Conservation (phyloP, 202 grass and related monocot genomes). For the Bolboschoenoplectus hybrid region DNA sequence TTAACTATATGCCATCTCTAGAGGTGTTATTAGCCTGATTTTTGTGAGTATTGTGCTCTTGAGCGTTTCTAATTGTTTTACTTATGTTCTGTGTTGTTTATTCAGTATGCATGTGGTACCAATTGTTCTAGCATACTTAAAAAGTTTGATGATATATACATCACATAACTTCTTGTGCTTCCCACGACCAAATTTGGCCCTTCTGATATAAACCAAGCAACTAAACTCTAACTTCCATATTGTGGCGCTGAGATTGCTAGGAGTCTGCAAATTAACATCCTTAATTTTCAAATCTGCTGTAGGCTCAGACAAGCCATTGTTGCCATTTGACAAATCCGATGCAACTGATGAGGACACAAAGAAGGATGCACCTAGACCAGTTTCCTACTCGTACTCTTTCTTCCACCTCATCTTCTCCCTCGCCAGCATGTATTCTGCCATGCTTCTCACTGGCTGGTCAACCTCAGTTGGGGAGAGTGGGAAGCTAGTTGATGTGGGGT, state of each 20-base stretch:
- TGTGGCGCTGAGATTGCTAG: background rate
- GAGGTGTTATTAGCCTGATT: background rate
- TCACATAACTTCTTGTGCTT: background rate
- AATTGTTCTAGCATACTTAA: background rate
- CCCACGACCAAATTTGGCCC: background rate
- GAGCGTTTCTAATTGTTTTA: constrained; percentile 20
- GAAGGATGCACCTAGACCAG: constrained; percentile 65
- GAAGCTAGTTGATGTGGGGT: constrained; percentile 90
- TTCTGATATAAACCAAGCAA: background rate
- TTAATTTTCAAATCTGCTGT: background rate
- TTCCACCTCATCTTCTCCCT: constrained; percentile 99
- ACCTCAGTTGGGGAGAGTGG: constrained; percentile 91
- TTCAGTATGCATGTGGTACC: background rate
- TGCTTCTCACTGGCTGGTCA: constrained; percentile 98
- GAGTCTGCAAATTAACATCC: constrained; percentile 15
- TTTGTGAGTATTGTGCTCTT: background rate
- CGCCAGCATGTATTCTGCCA: constrained; percentile 96
- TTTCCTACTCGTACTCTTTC: constrained; percentile 97
- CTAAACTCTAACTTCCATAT: background rate
- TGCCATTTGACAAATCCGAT: constrained; percentile 87
- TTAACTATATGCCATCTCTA: background rate
- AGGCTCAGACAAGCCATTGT: constrained; percentile 85
- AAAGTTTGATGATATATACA: background rate
- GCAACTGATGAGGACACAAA: constrained; percentile 58
- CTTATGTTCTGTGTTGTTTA: background rate